Base-by-base conservation (phyloP, 75 land plant genomes). In the Ceratopteris richardii region DNA sequence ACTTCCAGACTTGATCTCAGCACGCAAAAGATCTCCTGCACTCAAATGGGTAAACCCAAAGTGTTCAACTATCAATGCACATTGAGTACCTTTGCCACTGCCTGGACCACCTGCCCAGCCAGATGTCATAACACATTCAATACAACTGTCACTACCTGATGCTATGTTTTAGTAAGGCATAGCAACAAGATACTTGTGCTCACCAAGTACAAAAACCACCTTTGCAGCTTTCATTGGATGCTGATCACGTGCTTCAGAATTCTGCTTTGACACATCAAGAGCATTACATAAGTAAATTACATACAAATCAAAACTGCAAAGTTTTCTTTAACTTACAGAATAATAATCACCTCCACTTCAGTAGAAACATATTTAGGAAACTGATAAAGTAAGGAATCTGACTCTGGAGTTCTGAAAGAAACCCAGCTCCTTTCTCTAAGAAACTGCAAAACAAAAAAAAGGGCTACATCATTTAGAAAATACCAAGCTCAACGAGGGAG, bases 1-100 rank as follows among this genome's bases (percentile, higher is more conserved):
- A 51, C 85, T 81, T 44, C 94, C 94, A 66, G 90, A 86, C 44
- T 86, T 82, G 24, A 77, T 77, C 63, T 88, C 94, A 25, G 86
- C 82, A 22, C 90, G 90, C 23, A 88, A 76, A 55, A 88, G 80
- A 69, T 88, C 94, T 29, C 94, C 94, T 58, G 90, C 94, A 75
- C 94, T 88, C 19, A 88, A 71, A 72, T 88, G 94, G 43, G 84
- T 79, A 54, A 79, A 88, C 2, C 90, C 90, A 64, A 77, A 88
- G 50, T 82, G 62, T 55, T 85, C 65, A 28, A 86, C 94, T 59
- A 88, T 85, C 58, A 76, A 86, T 31, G 78, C 76, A 69, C 94
- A 88, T 43, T 88, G 94, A 29, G 94, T 88, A 42, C 94, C 94
- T 51, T 88, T 88, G 36, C 94, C 94, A 72, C 90, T 88, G 23